These are phyloP conservation scores for Mesembryanthemum crystallinum DNA, from an alignment of 148 eudicot genomes.

Conservation along the genomic window DNA sequence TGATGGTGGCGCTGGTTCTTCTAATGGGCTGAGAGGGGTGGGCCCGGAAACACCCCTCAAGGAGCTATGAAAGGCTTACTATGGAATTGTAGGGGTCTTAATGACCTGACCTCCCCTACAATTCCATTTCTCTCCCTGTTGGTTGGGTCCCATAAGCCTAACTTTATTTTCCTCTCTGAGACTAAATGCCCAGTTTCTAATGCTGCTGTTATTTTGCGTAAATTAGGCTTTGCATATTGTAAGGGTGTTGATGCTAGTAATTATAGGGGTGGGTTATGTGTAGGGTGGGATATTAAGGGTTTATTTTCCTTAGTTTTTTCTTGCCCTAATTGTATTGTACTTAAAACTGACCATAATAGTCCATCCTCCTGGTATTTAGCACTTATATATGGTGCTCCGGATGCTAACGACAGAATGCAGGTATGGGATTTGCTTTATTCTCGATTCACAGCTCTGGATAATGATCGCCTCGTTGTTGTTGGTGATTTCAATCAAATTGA, in stretches of 20 bases:
- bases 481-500: background rate
- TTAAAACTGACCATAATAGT: no score
- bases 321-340: no score
- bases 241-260: background rate
- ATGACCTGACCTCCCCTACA: background rate
- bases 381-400: no score
- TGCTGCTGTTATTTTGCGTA: background rate
- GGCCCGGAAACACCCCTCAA: background rate
- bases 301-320: background rate
- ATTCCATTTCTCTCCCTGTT: background rate
- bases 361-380: no score
- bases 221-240: background rate
- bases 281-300: background rate
- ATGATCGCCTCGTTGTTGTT: no score
- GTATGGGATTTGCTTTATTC: no score
- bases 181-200: background rate
- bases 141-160: background rate
- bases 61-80: background rate
- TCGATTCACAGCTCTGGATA: no score
- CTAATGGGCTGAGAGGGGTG: background rate
- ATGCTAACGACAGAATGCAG: no score
- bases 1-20: rapidly evolving
- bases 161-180: background rate
- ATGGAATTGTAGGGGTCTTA: background rate
- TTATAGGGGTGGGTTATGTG: background rate